Conservation (phyloP, 2,329 filamentous ascomycete genomes). For the Botrytis fragariae region DNA sequence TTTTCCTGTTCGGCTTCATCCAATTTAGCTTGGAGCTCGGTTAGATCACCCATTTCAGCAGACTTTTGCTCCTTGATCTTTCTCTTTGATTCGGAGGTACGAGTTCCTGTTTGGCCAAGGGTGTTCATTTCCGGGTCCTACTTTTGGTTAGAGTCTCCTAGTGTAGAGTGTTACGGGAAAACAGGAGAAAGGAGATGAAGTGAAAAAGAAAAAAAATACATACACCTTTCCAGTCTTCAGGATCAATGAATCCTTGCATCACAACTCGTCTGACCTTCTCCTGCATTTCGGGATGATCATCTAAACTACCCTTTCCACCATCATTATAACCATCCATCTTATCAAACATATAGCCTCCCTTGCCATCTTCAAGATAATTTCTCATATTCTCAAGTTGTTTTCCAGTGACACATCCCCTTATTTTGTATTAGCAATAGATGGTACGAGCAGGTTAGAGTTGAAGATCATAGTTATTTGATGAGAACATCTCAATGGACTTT, state of each 20-base stretch:
- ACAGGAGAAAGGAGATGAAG: not conserved
- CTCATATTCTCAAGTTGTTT: constrained; percentile 65
- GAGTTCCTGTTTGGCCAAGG: constrained; percentile 35
- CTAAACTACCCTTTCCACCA: constrained; percentile 60
- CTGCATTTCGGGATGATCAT: constrained; percentile 57
- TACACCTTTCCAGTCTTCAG: constrained; percentile 88
- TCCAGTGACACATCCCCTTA: constrained; percentile 86
- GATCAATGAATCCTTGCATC: constrained; percentile 74
- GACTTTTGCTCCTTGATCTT: constrained; percentile 28
- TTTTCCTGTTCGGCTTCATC: constrained; percentile 16
- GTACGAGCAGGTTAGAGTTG: not conserved
- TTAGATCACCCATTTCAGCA: constrained; percentile 18
- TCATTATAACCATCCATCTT: constrained; percentile 67
- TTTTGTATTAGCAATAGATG: not conserved
- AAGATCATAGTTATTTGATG: not conserved
- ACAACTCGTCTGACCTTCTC: constrained; percentile 72
- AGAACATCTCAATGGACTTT: not conserved
- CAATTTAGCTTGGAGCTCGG: constrained; percentile 25
- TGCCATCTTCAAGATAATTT: constrained; percentile 49
- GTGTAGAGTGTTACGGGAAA: not conserved
- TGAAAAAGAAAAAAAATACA: constrained; percentile 40
- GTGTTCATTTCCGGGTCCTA: constrained; percentile 40
- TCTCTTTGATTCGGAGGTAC: constrained; percentile 30
- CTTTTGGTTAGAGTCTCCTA: not conserved
- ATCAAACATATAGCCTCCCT: constrained; percentile 45